Evolutionary conservation across 495 filamentous ascomycete species (phyloP).

Genomic region (Annulohypoxylon nitens): DNA sequence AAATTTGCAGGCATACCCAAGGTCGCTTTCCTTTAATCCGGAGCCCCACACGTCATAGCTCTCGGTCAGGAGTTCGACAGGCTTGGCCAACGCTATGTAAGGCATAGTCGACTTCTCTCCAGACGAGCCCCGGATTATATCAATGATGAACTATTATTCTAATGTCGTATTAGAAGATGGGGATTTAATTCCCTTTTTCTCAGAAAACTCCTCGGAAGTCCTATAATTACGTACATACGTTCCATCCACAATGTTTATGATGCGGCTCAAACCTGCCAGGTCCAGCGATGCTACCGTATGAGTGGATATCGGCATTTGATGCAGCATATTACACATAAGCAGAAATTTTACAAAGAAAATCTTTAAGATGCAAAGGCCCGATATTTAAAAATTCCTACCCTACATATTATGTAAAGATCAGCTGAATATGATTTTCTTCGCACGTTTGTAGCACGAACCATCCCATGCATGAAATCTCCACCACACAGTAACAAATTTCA

Average conservation of each 20-base stretch:
- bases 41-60: slow-evolving; percentile 22
- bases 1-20: slow-evolving; percentile 8
- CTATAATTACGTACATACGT: neutral
- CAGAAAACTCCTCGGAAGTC: slow-evolving; percentile 13
- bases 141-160: neutral
- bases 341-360: neutral
- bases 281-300: neutral
- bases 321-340: slow-evolving; percentile 1
- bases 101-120: slow-evolving; percentile 1
- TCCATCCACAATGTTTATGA: neutral
- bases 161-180: slow-evolving; percentile 13
- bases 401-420: neutral
- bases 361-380: neutral
- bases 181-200: slow-evolving; percentile 12
- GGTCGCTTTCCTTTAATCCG: slow-evolving; percentile 29
- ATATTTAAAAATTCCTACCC: slow-evolving; percentile 14
- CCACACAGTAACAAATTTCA: neutral
- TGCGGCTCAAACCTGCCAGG: slow-evolving; percentile 34
- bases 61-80: slow-evolving; percentile 21
- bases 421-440: neutral
- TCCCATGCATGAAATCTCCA: neutral
- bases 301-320: slow-evolving; percentile 6
- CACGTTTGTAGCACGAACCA: neutral
- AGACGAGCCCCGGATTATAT: slow-evolving; percentile 5
- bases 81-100: slow-evolving; percentile 7